These are phyloP conservation scores for Vinca minor DNA, from an alignment of 257 asterid genomes.

Conservation along the genomic window DNA sequence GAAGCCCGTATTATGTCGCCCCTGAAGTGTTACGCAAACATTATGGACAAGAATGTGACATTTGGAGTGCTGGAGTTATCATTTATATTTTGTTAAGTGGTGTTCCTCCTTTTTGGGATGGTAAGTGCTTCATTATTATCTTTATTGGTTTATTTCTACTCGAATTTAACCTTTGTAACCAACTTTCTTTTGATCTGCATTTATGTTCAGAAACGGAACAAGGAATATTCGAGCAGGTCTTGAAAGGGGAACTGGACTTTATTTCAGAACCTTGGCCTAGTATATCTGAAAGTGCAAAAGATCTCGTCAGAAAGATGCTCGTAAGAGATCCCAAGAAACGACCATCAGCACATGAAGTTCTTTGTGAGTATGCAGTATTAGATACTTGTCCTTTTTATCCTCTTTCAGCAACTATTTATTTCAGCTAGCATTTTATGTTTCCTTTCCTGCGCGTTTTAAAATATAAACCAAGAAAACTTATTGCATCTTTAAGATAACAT, in stretches of 20 bases:
- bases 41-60: constrained; percentile 57
- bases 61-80: constrained; percentile 72
- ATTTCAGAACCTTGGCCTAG: constrained; percentile 67
- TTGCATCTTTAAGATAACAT: not conserved
- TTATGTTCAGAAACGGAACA: constrained; percentile 49
- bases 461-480: not conserved
- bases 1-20: constrained; percentile 67
- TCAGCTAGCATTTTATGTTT: not conserved
- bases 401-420: not conserved
- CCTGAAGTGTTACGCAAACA: constrained; percentile 53
- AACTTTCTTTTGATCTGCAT: constrained; percentile 8
- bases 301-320: constrained; percentile 56
- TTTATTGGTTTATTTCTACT: not conserved
- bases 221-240: constrained; percentile 65
- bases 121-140: constrained; percentile 18
- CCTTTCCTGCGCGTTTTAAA: not conserved
- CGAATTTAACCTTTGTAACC: not conserved
- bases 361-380: constrained; percentile 34
- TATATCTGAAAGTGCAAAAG: constrained; percentile 59
- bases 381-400: not conserved
- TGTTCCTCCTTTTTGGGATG: constrained; percentile 69
- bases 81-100: constrained; percentile 56
- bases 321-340: constrained; percentile 53
- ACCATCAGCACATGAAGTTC: constrained; percentile 59
- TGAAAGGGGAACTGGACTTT: constrained; percentile 62